These are phyloP conservation scores for Saturnispora galanensis DNA, from an alignment of 805 yeast genomes.

Conservation along the genomic window DNA sequence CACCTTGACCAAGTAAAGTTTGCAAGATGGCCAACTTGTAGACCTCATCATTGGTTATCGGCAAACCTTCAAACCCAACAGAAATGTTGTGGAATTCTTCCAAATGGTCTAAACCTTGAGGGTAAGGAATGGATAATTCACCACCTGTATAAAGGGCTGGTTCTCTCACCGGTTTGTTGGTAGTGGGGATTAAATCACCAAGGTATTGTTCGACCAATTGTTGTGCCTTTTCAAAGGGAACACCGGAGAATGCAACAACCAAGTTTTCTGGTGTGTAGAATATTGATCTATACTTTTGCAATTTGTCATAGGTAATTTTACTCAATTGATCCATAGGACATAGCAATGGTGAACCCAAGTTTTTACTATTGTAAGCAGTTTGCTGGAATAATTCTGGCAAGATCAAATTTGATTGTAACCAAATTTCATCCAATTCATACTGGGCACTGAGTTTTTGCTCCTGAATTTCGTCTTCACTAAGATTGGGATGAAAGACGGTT, in stretches of 20 bases:
- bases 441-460: conserved; percentile 66
- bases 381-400: conserved; percentile 86
- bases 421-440: conserved; percentile 76
- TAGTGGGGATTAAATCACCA: conserved; percentile 44
- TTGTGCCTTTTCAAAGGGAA: conserved; percentile 59
- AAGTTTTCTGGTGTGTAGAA: conserved; percentile 72
- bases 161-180: conserved; percentile 18
- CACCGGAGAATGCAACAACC: conserved; percentile 84
- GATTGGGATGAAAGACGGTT: conserved; percentile 62
- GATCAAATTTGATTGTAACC: conserved; percentile 73
- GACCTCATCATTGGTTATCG: conserved; percentile 75
- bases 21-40: conserved; percentile 88
- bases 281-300: conserved; percentile 47
- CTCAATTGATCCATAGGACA: conserved; percentile 67
- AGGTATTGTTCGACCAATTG: conserved; percentile 52
- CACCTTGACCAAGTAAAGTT: conserved; percentile 90
- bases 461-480: conserved; percentile 58
- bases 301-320: conserved; percentile 39
- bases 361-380: conserved; percentile 62
- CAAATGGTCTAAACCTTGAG: conserved; percentile 48
- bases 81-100: conserved; percentile 81
- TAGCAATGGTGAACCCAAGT: conserved; percentile 78
- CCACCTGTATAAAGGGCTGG: conserved; percentile 53
- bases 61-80: conserved; percentile 79
- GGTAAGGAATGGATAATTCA: conserved; percentile 42